phyloP scores from a whole-genome alignment of 495 filamentous ascomycete species.

The Penicillium tannophilum region DNA sequence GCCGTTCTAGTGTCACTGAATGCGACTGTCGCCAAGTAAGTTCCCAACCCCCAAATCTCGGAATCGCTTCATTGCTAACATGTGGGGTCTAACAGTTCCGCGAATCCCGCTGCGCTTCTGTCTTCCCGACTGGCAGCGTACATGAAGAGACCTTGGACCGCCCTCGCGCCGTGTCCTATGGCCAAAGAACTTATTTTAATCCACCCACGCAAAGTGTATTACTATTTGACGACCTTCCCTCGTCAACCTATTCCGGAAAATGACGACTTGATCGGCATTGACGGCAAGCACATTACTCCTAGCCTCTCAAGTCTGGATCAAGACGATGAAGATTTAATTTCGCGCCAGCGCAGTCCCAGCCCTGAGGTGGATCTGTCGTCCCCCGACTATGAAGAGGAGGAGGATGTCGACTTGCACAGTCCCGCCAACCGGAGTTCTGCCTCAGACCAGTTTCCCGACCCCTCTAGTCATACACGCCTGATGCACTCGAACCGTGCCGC shows the following conservation, averaged over 20 bases:
- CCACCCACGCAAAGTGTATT: conserved; percentile 94
- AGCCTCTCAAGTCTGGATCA: conserved; percentile 74
- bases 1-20: conserved; percentile 73
- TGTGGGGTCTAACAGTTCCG: conserved; percentile 63
- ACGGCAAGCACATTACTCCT: conserved; percentile 70
- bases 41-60: conserved; percentile 6
- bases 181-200: conserved; percentile 90
- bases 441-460: conserved; percentile 33
- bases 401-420: conserved; percentile 55
- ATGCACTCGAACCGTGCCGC: conserved; percentile 69
- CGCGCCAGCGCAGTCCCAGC: conserved; percentile 76
- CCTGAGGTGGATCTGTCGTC: conserved; percentile 92
- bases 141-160: conserved; percentile 85
- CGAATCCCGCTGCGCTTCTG: conserved; percentile 92
- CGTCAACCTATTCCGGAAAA: conserved; percentile 82
- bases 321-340: conserved; percentile 71
- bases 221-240: conserved; percentile 83
- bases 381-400: conserved; percentile 75
- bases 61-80: conserved; percentile 34
- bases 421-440: conserved; percentile 54
- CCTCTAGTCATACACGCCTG: conserved; percentile 41
- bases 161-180: conserved; percentile 79
- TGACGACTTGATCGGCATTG: conserved; percentile 49
- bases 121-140: conserved; percentile 89
- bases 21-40: conserved; percentile 89